A percentile compares a stretch with the other conserved stretches of the same genome.
phyloP scores from a whole-genome alignment of 345 rosid genomes.

The Eucalyptus polybractea region DNA sequence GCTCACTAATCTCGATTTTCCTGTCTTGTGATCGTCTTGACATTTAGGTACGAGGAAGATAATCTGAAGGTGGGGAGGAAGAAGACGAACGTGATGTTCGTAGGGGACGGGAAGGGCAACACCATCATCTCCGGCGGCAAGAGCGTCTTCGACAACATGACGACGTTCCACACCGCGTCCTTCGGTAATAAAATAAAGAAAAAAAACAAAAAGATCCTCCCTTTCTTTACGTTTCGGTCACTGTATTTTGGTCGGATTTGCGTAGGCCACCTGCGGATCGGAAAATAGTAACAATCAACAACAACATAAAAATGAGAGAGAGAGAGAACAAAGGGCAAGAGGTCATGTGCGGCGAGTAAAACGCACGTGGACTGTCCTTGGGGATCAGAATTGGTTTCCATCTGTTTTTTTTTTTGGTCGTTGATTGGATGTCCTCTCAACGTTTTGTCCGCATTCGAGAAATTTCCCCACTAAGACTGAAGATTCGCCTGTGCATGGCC shows the following conservation, averaged over 20 bases:
- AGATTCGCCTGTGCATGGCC: background rate
- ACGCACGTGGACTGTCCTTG: background rate
- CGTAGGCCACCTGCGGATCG: background rate
- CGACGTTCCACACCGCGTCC: slow-evolving; percentile 92
- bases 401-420: background rate
- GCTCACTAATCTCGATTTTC: background rate
- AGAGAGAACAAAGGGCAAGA: background rate
- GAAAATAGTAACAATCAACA: background rate
- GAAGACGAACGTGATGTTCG: slow-evolving; percentile 78
- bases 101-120: slow-evolving; percentile 85
- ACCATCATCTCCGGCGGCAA: slow-evolving; percentile 63
- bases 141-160: slow-evolving; percentile 44
- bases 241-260: background rate
- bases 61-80: slow-evolving; percentile 83
- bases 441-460: background rate
- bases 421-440: background rate
- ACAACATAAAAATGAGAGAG: background rate
- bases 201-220: background rate
- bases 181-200: slow-evolving; percentile 36
- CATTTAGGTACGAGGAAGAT: slow-evolving; percentile 68
- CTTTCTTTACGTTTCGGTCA: background rate
- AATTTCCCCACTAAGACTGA: background rate
- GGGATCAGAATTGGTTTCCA: background rate
- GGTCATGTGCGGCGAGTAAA: background rate
- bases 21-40: background rate